phyloP scores from a whole-genome alignment of 805 yeast genomes.

The Saccharomycopsis fibuligera region DNA sequence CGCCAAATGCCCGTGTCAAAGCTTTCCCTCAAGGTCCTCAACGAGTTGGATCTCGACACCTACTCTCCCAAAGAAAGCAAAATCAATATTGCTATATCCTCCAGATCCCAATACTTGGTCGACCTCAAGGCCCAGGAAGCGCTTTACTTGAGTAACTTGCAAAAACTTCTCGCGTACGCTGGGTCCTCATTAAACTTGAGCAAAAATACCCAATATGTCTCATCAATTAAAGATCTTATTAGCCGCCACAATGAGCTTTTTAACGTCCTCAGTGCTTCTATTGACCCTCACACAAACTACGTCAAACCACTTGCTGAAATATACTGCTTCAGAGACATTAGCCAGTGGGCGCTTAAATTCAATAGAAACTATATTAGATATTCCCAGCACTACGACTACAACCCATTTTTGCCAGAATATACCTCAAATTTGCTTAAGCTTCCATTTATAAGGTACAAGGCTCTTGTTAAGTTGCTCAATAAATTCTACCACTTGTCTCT shows the following conservation, averaged over 20 bases:
- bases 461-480: conserved; percentile 8
- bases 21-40: conserved; percentile 16
- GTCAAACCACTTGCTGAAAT: conserved; percentile 14
- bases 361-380: conserved; percentile 14
- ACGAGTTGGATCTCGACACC: conserved; percentile 16
- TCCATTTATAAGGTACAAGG: conserved; percentile 20
- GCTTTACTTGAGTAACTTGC: conserved; percentile 8
- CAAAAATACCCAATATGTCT: not conserved
- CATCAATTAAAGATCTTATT: not conserved
- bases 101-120: conserved; percentile 10
- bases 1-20: conserved; percentile 13
- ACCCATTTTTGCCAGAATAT: not conserved
- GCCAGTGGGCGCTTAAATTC: conserved; percentile 15
- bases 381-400: conserved; percentile 1
- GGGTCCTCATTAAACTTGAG: not conserved
- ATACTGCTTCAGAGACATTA: conserved; percentile 16
- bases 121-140: conserved; percentile 7
- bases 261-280: not conserved
- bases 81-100: conserved; percentile 16
- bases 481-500: conserved; percentile 9
- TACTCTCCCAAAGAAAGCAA: conserved; percentile 6
- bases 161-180: conserved; percentile 6
- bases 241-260: not conserved
- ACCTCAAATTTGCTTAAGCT: conserved; percentile 8
- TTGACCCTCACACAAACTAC: not conserved